phyloP scores from a whole-genome alignment of 1,284 basidiomycete species.

The Wallemia mellicola region DNA sequence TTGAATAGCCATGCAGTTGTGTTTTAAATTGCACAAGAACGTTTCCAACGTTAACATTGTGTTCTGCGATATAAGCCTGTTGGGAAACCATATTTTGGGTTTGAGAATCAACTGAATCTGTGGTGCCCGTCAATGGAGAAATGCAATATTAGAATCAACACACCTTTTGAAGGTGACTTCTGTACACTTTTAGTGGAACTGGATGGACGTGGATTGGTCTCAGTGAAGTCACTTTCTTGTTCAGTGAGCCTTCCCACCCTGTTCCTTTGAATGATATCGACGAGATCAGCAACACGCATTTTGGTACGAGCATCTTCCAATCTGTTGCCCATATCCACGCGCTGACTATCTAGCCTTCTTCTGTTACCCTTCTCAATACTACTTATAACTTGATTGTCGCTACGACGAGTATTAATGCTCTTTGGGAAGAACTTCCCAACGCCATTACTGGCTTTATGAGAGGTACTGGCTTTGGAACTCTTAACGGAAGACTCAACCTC shows the following conservation, averaged over 20 bases:
- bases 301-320: conserved; percentile 20
- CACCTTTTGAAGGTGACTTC: neutral
- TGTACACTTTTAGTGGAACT: neutral
- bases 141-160: neutral
- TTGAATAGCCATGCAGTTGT: neutral
- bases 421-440: neutral
- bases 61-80: neutral
- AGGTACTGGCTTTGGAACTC: neutral
- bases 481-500: conserved; percentile 6
- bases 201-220: too few relatives aligned
- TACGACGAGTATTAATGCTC: neutral
- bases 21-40: neutral
- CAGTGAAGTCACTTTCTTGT: conserved; percentile 1
- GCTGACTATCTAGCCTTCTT: conserved; percentile 32
- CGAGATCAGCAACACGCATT: conserved; percentile 1
- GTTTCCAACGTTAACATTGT: neutral
- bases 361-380: conserved; percentile 38
- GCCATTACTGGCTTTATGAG: too few relatives aligned
- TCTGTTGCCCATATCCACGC: conserved; percentile 29
- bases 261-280: neutral
- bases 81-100: neutral
- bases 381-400: conserved; percentile 29
- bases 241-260: conserved; percentile 3
- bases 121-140: neutral
- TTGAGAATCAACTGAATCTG: neutral